A percentile compares a stretch with the other conserved stretches of the same genome.
Conservation (phyloP, 768 basidiomycete genomes). For the Lentinula detonsa region DNA sequence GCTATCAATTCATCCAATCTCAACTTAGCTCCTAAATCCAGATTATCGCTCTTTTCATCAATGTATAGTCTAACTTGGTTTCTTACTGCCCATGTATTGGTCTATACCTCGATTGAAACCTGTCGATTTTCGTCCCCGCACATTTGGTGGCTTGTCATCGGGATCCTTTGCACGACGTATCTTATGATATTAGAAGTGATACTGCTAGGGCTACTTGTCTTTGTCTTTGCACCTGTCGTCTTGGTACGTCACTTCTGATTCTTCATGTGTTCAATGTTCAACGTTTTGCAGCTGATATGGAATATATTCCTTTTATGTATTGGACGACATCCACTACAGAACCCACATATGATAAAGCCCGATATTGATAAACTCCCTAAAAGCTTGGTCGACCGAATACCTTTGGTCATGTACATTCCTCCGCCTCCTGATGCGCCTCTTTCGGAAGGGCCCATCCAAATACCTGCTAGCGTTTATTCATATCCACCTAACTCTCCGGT, state of each 20-base stretch:
- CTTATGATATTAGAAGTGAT: slow-evolving; percentile 67
- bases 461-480: slow-evolving; percentile 43
- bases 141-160: slow-evolving; percentile 84
- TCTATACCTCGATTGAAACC: slow-evolving; percentile 68
- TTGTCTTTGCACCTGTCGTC: slow-evolving; percentile 72
- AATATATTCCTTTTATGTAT: slow-evolving; percentile 75
- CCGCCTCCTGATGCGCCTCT: slow-evolving; percentile 52
- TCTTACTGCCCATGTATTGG: slow-evolving; percentile 70
- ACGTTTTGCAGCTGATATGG: slow-evolving; percentile 52
- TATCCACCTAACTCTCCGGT: slow-evolving; percentile 56
- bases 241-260: slow-evolving; percentile 31
- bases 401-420: slow-evolving; percentile 82
- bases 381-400: slow-evolving; percentile 70
- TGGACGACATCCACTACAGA: slow-evolving; percentile 75
- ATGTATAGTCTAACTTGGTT: slow-evolving; percentile 79
- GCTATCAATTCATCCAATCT: background rate
- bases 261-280: background rate
- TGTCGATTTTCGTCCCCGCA: slow-evolving; percentile 74
- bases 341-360: slow-evolving; percentile 66
- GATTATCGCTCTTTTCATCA: slow-evolving; percentile 60
- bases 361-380: slow-evolving; percentile 73
- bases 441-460: slow-evolving; percentile 25
- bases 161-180: slow-evolving; percentile 75
- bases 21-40: slow-evolving; percentile 16
- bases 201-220: slow-evolving; percentile 68